These are phyloP conservation scores for Paramecium tetraurelia DNA, from an alignment of 73 alveolate genomes.

Conservation along the genomic window DNA sequence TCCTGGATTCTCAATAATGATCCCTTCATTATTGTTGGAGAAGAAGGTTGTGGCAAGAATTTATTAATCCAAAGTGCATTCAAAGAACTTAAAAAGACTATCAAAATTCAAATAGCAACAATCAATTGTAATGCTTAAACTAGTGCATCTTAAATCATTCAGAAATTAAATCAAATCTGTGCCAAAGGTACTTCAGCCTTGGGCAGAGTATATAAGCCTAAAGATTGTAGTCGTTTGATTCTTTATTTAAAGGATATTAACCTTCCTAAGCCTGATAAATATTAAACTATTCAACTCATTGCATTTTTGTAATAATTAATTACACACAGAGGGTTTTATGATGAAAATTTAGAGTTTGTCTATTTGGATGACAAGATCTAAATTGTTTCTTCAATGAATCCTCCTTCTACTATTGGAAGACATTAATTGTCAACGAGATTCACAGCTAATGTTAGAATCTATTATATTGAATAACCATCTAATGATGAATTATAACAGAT, in stretches of 20 bases:
- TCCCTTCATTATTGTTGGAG: constrained; percentile 98
- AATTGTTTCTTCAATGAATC: constrained; percentile 99
- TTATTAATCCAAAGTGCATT: constrained; percentile 90
- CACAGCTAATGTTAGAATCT: constrained; percentile 99
- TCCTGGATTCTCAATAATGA: constrained; percentile 95
- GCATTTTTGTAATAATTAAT: constrained; percentile 98
- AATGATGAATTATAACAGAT: constrained; percentile 92
- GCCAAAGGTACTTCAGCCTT: constrained; percentile 85
- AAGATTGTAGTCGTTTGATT: constrained; percentile 93
- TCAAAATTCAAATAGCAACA: constrained; percentile 86
- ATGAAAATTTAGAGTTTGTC: constrained; percentile 99
- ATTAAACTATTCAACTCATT: constrained; percentile 97
- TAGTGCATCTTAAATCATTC: constrained; percentile 83
- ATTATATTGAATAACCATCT: constrained; percentile 95
- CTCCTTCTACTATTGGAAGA: constrained; percentile 99
- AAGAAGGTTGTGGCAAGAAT: constrained; percentile 99
- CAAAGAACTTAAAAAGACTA: constrained; percentile 71
- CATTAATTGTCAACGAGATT: constrained; percentile 98
- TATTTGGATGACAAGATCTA: constrained; percentile 94
- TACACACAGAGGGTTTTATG: constrained; percentile 99
- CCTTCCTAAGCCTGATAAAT: constrained; percentile 99
- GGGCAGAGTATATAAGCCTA: constrained; percentile 96
- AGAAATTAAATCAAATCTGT: constrained; percentile 98
- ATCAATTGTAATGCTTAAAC: constrained; percentile 78
- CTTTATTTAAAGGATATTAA: constrained; percentile 98